phyloP scores from a whole-genome alignment of 2,329 filamentous ascomycete species.

The Teratosphaeria viscida region DNA sequence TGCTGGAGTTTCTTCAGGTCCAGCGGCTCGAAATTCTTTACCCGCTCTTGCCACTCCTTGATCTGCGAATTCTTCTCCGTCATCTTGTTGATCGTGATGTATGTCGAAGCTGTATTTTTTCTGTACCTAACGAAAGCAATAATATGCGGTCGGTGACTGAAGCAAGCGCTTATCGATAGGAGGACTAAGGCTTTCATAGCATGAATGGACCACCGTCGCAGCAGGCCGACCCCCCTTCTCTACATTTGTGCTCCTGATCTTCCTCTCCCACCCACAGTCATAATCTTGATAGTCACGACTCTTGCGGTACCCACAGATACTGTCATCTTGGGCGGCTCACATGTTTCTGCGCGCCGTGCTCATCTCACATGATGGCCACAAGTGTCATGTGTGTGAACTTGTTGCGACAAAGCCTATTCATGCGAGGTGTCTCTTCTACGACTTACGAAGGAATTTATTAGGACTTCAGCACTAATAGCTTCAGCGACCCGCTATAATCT shows the following conservation, averaged over 20 bases:
- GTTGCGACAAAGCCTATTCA: neutral
- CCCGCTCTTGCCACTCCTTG: slow-evolving; percentile 47
- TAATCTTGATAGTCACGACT: no score
- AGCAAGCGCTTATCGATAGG: neutral
- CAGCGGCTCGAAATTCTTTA: slow-evolving; percentile 41
- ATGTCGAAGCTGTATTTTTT: neutral
- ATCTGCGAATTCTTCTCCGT: slow-evolving; percentile 18
- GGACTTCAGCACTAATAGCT: neutral
- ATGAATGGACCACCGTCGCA: neutral
- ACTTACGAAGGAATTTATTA: neutral
- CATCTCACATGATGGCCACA: neutral
- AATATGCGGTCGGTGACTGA: neutral
- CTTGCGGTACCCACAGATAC: no score
- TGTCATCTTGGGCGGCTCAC: no score
- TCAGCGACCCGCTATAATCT: neutral
- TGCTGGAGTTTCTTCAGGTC: slow-evolving; percentile 77
- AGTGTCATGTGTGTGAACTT: neutral
- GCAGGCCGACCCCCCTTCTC: no score
- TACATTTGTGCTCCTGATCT: no score
- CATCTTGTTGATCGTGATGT: slow-evolving; percentile 6
- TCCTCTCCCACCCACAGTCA: no score
- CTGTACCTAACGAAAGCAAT: neutral
- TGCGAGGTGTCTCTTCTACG: neutral
- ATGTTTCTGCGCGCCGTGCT: neutral
- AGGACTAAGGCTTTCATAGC: neutral